A percentile compares a stretch with the other conserved stretches of the same genome.
Conservation (phyloP, 1,139 yeast species). For the Suhomyces bokatorum region DNA sequence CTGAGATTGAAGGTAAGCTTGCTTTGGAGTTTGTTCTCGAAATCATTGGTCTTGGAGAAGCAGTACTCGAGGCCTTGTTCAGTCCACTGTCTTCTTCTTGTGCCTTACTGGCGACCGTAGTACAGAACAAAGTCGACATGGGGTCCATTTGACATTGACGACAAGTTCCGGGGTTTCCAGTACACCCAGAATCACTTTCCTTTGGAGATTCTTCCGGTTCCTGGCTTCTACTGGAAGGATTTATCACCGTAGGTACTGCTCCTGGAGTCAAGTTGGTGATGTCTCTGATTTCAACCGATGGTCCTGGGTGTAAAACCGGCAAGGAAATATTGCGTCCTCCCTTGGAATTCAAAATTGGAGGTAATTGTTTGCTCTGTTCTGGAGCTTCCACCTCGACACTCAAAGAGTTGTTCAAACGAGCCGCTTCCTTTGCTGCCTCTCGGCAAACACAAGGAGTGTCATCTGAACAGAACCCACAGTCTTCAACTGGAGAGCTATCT, state of each 20-base stretch:
- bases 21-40: conserved; percentile 19
- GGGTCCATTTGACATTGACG: conserved; percentile 83
- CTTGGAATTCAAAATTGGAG: conserved; percentile 33
- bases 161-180: conserved; percentile 89
- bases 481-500: conserved; percentile 60
- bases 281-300: conserved; percentile 54
- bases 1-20: conserved; percentile 15
- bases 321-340: conserved; percentile 35
- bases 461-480: conserved; percentile 92
- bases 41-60: conserved; percentile 15
- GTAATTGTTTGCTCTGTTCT: conserved; percentile 28
- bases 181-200: conserved; percentile 50
- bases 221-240: conserved; percentile 21
- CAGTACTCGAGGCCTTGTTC: conserved; percentile 6
- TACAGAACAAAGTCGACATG: conserved; percentile 84
- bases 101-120: conserved; percentile 70
- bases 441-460: conserved; percentile 92
- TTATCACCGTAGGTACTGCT: conserved; percentile 40
- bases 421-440: conserved; percentile 70
- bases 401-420: conserved; percentile 34
- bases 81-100: conserved; percentile 19
- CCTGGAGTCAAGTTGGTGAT: conserved; percentile 46
- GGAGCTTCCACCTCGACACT: conserved; percentile 19
- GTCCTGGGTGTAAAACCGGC: conserved; percentile 69
- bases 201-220: conserved; percentile 2